These are phyloP conservation scores for Ehretia macrophylla DNA, from an alignment of 257 asterid genomes.

Conservation along the genomic window DNA sequence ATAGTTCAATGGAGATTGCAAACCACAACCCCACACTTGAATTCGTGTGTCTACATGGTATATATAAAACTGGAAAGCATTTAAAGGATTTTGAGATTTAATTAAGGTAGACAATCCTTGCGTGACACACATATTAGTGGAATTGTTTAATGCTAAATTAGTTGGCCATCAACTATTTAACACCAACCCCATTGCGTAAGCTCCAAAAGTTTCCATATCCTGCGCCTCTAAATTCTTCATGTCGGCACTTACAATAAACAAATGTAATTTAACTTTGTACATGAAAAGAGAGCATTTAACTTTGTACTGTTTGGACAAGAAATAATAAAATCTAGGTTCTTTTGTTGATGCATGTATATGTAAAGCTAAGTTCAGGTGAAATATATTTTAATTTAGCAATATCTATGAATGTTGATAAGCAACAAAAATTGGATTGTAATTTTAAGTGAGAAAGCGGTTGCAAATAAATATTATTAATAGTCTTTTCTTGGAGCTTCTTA, in stretches of 20 bases:
- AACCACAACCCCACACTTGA: no score
- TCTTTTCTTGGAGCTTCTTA: constrained; percentile 12
- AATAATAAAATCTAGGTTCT: neutral
- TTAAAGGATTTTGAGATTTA: constrained; percentile 12
- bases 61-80: no score
- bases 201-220: constrained; percentile 1
- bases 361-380: no score
- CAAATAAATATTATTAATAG: constrained; percentile 13
- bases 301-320: constrained; percentile 1
- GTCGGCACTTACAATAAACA: constrained; percentile 23
- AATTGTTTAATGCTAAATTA: constrained; percentile 18
- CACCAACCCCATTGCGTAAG: neutral
- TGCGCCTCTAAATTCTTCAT: constrained; percentile 17
- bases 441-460: neutral
- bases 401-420: constrained; percentile 16
- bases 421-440: constrained; percentile 5
- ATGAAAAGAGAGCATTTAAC: neutral
- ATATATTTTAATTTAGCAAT: constrained; percentile 12
- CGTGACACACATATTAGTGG: neutral
- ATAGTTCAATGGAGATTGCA: no score
- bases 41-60: no score
- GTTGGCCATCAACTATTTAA: neutral
- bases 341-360: no score
- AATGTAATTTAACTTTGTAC: neutral
- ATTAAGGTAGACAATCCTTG: no score